Evolutionary conservation across 1,284 basidiomycete species (phyloP).

Genomic region (Vanrija sp.): DNA sequence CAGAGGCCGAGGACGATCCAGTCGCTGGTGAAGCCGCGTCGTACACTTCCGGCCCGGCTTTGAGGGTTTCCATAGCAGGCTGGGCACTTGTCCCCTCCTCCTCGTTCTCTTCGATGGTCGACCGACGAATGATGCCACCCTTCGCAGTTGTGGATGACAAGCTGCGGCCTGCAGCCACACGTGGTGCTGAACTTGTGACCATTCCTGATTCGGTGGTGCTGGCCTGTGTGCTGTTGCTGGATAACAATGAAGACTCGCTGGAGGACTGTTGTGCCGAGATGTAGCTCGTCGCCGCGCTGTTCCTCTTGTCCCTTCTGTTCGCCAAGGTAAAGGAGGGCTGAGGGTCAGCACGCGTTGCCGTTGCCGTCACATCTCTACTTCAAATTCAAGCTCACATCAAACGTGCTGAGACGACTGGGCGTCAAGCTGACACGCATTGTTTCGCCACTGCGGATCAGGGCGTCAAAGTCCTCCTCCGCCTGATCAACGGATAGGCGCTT

Average conservation of each 20-base stretch:
- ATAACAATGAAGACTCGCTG: constrained; percentile 15
- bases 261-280: constrained; percentile 7
- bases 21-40: neutral
- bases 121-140: constrained; percentile 25
- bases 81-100: constrained; percentile 21
- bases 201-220: constrained; percentile 4
- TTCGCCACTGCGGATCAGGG: constrained; percentile 75
- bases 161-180: constrained; percentile 10
- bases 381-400: constrained; percentile 64
- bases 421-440: constrained; percentile 95
- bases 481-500: constrained; percentile 12
- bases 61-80: constrained; percentile 7
- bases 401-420: constrained; percentile 80
- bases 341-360: neutral
- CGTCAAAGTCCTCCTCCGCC: constrained; percentile 71
- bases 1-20: neutral
- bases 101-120: constrained; percentile 36
- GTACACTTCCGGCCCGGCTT: constrained; percentile 11
- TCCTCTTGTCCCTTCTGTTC: neutral
- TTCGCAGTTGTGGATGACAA: constrained; percentile 3
- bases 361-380: neutral
- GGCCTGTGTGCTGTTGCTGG: constrained; percentile 7
- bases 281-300: neutral
- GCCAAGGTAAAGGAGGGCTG: neutral
- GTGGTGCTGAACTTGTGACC: constrained; percentile 6